Base-by-base conservation (phyloP, 2,329 filamentous ascomycete species). In the Cadophora luteo-olivacea region DNA sequence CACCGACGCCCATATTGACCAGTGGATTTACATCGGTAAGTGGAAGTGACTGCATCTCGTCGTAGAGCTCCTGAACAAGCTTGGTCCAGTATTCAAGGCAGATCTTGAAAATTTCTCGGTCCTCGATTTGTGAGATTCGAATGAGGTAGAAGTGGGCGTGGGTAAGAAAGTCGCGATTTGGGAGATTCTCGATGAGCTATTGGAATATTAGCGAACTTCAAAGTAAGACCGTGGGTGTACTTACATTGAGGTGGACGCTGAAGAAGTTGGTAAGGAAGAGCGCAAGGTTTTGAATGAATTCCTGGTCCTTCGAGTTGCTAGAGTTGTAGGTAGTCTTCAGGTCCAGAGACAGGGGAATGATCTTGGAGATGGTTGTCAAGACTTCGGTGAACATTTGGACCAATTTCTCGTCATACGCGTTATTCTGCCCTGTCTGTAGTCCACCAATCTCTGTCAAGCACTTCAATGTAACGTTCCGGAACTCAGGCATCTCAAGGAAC, bases 11-110 rank as follows among this genome's bases (percentile, higher is more conserved):
- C 84, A 97, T 92, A 76, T 89, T 91, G 76, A 97, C 87, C 22
- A 99, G 86, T 12, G 96, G 94, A 79, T 97, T 97, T 76, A 96
- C 85, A 75, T 99, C 96, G 64, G 92, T 94, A 74, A 98, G 92
- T 8, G 96, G 97, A 3, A 98, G 89, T 72, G 94, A 89, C 81
- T 99, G 96, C 94, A 98, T 97, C 84, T 99, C 96, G 79, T 99
- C 96, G 79, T 98, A 99, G 25, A 99, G 87, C 81, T 98, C 96
- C 77, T 97, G 95, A 7, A 99, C 97, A 62, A 98, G 87, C 82
- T 97, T 98, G 48, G 97, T 96, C 96, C 96, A 99, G 83, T 99
- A 99, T 80, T 99, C 97, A 71, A 99, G 85, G 79, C 93, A 97
- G 77, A 99, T 99, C 86, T 99, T 99, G 88, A 99, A 99, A 72